Conservation (phyloP, 495 filamentous ascomycete species). For the Neurospora tetrasperma region DNA sequence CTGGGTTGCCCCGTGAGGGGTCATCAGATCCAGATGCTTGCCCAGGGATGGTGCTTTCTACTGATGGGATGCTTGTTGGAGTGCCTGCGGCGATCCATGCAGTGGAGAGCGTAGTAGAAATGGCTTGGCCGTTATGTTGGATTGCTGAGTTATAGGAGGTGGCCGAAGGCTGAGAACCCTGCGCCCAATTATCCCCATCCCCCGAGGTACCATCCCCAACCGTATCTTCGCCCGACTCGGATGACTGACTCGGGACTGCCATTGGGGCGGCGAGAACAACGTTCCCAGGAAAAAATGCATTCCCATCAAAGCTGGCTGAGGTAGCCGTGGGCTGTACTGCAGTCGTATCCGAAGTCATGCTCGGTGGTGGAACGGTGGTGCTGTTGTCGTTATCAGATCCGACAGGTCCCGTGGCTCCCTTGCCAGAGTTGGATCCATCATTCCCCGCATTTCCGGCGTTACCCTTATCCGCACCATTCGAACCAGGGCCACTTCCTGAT, state of each 20-base stretch:
- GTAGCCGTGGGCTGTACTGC: neutral
- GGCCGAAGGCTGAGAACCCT: neutral
- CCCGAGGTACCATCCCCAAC: neutral
- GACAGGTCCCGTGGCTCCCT: neutral
- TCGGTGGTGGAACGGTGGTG: neutral
- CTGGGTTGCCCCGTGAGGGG: neutral
- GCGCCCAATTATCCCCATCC: neutral
- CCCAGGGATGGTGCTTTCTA: neutral
- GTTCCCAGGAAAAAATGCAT: neutral
- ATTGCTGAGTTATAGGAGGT: neutral
- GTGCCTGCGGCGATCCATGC: neutral
- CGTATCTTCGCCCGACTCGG: neutral
- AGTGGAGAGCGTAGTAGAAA: neutral
- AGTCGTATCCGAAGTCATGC: neutral
- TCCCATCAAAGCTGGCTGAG: neutral
- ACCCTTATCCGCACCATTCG: neutral
- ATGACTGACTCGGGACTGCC: neutral
- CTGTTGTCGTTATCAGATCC: neutral
- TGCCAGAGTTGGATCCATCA: neutral
- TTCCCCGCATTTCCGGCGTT: conserved; percentile 2
- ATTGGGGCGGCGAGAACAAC: neutral
- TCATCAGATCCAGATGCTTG: neutral
- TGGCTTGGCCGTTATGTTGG: neutral
- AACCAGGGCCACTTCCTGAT: conserved; percentile 1
- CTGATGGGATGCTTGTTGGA: neutral